Base-by-base conservation (phyloP, 2,329 filamentous ascomycete species). In the Sporothrix brasiliensis region DNA sequence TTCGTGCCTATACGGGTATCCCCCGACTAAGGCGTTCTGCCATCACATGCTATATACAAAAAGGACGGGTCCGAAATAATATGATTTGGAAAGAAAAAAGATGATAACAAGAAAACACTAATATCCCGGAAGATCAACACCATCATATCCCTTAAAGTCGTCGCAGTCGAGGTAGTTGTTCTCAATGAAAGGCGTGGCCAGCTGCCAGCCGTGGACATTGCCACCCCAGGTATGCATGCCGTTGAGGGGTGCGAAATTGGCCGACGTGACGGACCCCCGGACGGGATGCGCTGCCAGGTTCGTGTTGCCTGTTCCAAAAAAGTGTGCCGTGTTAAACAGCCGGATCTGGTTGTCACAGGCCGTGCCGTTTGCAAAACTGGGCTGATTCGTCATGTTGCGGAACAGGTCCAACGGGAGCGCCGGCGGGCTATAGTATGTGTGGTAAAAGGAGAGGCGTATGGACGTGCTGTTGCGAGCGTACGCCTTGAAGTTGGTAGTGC, bases 381-480 rank as follows among this genome's bases (percentile, higher is more conserved):
- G 84, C 75, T 88, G 86, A 74, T 87, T 87, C 3, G 85, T 86
- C 60, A 85, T 78, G 75, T 86, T 86, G 73, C 78, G 74, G 76
- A 83, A 83, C 70, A 85, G 83, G 0, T 75, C 74, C 4, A 85
- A 72, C 0, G 81, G 79, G 70, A 80, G 83, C 0, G 78, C 76
- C 19, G 19, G 56, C 50, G 16, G 27, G 10, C 2, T 11, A 14
- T 5, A 5, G 3, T 30, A 19, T 4, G n/a, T 19, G 19, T 6
- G 54, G n/a, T 77, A 41, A 24, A 69, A 60, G 10, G 54, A 49
- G 16, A 60, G 39, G 10, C 14, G 7, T 24, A 61, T 49, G 19
- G 44, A 50, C 27, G 53, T 58, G 10, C 27, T 19, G 54, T 58
- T 61, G 4, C 19, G 30, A 53, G 54, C 58, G 19, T 27, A 47